Percentiles rank a stretch among this genome's conserved stretches.
phyloP scores from a whole-genome alignment of 2,329 filamentous ascomycete species.

The Fusarium caatingaense region DNA sequence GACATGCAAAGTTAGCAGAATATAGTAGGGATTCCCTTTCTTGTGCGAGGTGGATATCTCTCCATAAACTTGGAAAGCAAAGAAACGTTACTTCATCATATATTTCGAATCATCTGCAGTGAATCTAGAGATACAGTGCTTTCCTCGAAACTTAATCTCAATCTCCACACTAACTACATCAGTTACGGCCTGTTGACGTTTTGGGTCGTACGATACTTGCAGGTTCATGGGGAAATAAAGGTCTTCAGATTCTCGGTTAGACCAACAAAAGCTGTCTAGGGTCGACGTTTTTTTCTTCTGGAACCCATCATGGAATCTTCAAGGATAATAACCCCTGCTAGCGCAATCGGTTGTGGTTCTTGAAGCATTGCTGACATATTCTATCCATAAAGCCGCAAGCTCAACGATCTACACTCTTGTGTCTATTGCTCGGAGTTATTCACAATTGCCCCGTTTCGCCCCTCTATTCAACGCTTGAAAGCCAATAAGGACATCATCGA shows the following conservation, averaged over 20 bases:
- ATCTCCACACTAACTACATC: background rate
- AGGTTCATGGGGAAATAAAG: background rate
- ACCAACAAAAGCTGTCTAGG: constrained; percentile 7
- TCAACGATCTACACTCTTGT: background rate
- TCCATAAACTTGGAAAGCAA: background rate
- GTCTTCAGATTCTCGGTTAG: constrained; percentile 7
- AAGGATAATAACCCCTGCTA: constrained; percentile 42
- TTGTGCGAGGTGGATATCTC: background rate
- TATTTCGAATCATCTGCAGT: background rate
- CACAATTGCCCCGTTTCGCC: background rate
- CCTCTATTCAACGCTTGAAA: background rate
- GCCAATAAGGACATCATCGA: background rate
- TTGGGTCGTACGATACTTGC: background rate
- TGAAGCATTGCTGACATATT: constrained; percentile 14
- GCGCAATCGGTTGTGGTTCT: constrained; percentile 24
- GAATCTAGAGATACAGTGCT: background rate
- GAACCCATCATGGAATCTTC: constrained; percentile 23
- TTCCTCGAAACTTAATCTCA: background rate
- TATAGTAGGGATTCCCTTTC: constrained; percentile 34
- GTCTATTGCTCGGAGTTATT: background rate
- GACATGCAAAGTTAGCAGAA: background rate
- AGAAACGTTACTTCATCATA: background rate
- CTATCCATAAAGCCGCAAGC: constrained; percentile 15
- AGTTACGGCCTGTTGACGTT: background rate
- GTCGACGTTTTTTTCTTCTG: constrained; percentile 16